Base-by-base conservation (phyloP, 2,329 filamentous ascomycete genomes). In the Cryphonectria parasitica region DNA sequence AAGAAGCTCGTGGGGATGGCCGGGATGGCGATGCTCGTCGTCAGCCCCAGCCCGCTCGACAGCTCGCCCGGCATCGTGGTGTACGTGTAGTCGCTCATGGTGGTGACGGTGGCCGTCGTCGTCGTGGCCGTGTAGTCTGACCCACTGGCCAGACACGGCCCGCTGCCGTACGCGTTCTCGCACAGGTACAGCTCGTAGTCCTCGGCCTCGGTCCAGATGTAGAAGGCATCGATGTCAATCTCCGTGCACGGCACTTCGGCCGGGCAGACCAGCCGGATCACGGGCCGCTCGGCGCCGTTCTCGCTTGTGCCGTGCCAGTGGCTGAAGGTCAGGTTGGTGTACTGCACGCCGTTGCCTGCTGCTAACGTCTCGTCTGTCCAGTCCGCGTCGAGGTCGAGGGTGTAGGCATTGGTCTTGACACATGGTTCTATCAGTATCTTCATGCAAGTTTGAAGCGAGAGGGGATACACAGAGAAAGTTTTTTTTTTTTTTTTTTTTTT, bases 291-390 rank as follows among this genome's bases (percentile, higher is more conserved):
- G 4, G 77, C 76, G 25, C 87, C 88, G 72, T 88, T 79, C 2
- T 80, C 75, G 67, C 83, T 82, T 2, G 84, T 86, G 39, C 87
- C 88, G 72, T 83, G 85, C 88, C 87, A 90, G 78, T 87, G 85
- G 56, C 76, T 81, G 76, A 88, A 82, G 1, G 82, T 85, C 74
- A 90, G 81, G 78, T 88, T 86, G 74, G 74, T 80, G 64, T 87
- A 82, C 72, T 83, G 77, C 8, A 89, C 85, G 43, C 88, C 88
- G 72, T 82, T 73, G 36, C 88, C 88, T 1, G 77, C 49, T 0
- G 69, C 69, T 19, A 64, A 54, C n/a, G 67, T 66, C 56, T 73
- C 71, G 39, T 69, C 66, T 3, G 72, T 66, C 87, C 87, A 89
- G 74, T 84, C 82, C 69, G 85, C 80, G 78, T 89, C 84, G 69